Evolutionary conservation across 2,329 filamentous ascomycete species (phyloP), one percentile per base, ranked within the genome.

Genomic region (Diaporthe longicolla): DNA sequence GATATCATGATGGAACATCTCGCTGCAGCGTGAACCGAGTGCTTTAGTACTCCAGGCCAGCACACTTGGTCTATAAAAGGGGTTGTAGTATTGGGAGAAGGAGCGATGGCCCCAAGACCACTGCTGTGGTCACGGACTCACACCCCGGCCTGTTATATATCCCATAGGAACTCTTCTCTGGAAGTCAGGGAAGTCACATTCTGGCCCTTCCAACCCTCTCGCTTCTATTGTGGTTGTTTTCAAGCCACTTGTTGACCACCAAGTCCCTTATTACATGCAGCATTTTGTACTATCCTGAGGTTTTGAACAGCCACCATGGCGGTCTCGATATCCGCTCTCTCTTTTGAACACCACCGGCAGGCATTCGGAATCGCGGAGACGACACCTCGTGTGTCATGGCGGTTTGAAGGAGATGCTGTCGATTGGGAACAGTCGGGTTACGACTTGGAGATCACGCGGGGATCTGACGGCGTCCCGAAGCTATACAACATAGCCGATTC

Each of bases 311-410:
- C 29, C 19, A 65, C 3, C 4, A 76, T 76, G 75, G 66, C 73
- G 35, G 74, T 76, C 48, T 72, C 74, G 0, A 76, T 76, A 35
- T 72, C 75, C 9, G 61, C 72, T 65, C 17, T 76, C 4, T 72
- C 57, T 35, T 59, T 63, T 4, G 71, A 73, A 40, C 71, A 73
- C 37, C 71, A 73, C 61, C 52, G 66, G 50, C 43, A 63, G 17
- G 58, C 71, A 17, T 59, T 75, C 17, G 74, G 74, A 21, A 54
- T 75, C 24, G 68, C 61, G 52, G 65, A 40, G 21, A 19, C 52
- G 37, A 61, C 58, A 5, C 74, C 74, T 37, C 74, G 74, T 10
- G 50, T 75, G 29, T 75, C 74, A 21, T 75, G 74, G 74, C 58
- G 74, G 17, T 75, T 73, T 32, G 37, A 48, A 19, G 70, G 71